These are phyloP conservation scores for Anaeramoeba flamelloides DNA, from an alignment of 78 protist genomes.

Conservation along the genomic window DNA sequence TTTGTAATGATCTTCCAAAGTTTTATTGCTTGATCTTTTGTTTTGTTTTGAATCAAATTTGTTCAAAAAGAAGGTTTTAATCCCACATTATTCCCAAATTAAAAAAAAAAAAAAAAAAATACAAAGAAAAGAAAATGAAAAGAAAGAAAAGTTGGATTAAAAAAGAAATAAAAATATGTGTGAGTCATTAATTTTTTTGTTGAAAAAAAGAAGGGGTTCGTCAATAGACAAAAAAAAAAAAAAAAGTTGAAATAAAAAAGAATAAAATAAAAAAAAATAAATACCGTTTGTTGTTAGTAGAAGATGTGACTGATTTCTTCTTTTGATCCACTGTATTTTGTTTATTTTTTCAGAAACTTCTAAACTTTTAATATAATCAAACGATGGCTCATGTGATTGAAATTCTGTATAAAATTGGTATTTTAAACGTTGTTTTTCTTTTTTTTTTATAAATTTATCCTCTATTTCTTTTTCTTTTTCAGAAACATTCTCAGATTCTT, in stretches of 20 bases:
- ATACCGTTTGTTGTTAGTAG: constrained; percentile 50
- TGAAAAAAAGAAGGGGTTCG: too few species aligned
- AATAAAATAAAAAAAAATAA: too few species aligned
- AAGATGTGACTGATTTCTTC: constrained; percentile 28
- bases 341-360: constrained; percentile 96
- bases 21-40: background rate
- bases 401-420: constrained; percentile 80
- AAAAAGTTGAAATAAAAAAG: too few species aligned
- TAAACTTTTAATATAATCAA: constrained; percentile 82
- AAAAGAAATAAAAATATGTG: background rate
- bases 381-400: constrained; percentile 88
- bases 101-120: background rate
- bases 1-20: background rate
- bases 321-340: constrained; percentile 64
- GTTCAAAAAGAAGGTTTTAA: too few species aligned
- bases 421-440: constrained; percentile 24
- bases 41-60: too few species aligned
- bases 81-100: too few species aligned
- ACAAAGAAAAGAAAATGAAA: too few species aligned
- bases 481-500: too few species aligned
- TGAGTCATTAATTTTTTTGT: background rate
- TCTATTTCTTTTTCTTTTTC: too few species aligned
- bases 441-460: too few species aligned
- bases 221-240: too few species aligned
- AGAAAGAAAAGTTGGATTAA: background rate